Conservation (phyloP, 371 early-diverging fungal genomes). For the Capniomyces stellatus region DNA sequence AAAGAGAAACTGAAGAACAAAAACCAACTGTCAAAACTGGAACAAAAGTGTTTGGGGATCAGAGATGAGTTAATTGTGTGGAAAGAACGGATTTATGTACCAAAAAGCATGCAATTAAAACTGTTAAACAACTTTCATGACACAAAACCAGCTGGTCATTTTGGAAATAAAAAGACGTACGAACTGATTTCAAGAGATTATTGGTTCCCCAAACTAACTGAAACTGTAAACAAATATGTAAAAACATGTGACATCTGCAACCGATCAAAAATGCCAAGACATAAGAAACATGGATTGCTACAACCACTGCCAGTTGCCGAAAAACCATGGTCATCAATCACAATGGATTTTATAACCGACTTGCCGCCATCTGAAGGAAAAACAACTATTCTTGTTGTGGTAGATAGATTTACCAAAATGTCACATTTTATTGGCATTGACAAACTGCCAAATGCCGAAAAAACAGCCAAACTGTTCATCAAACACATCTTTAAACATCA, state of each 20-base stretch:
- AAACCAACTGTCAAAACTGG: background rate
- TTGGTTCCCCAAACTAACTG: background rate
- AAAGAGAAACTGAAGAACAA: background rate
- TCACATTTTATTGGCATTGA: slow-evolving; percentile 24
- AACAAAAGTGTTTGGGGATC: background rate
- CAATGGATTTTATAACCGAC: slow-evolving; percentile 30
- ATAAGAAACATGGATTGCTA: slow-evolving; percentile 16
- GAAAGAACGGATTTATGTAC: no score
- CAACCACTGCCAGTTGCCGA: slow-evolving; percentile 23
- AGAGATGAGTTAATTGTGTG: no score
- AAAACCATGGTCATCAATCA: slow-evolving; percentile 23
- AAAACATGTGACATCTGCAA: background rate
- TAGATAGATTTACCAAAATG: slow-evolving; percentile 28
- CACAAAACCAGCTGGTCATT: background rate
- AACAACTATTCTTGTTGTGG: slow-evolving; percentile 27
- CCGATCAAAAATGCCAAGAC: background rate
- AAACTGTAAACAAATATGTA: background rate
- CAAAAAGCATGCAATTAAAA: background rate
- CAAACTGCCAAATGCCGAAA: slow-evolving; percentile 7
- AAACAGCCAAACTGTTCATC: background rate
- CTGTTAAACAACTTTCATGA: background rate
- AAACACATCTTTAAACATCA: background rate
- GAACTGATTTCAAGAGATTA: background rate
- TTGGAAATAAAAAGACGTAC: background rate
- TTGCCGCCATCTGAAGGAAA: slow-evolving; percentile 19